These are phyloP conservation scores for Elaeis oleifera DNA, from an alignment of 202 grass and related monocot species.

Conservation along the genomic window DNA sequence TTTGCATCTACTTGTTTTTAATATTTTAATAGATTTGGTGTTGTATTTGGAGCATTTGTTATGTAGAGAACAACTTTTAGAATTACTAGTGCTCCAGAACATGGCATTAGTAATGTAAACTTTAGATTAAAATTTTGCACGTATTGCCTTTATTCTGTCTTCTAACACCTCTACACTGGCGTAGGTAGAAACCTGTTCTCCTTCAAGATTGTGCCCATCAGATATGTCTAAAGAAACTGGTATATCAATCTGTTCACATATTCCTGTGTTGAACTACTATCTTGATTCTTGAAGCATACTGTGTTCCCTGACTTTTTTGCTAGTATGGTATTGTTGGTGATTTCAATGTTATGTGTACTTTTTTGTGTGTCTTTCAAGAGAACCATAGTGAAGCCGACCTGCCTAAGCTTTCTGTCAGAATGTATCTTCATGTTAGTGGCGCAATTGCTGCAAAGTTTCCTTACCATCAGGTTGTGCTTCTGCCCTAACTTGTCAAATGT, in stretches of 20 bases:
- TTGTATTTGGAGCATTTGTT: too few relatives aligned
- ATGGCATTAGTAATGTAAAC: slow-evolving; percentile 4
- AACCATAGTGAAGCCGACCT: slow-evolving; percentile 26
- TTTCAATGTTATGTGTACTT: too few relatives aligned
- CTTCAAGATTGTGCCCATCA: slow-evolving; percentile 29
- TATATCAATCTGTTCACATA: slow-evolving; percentile 23
- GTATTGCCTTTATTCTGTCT: background rate
- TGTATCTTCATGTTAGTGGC: slow-evolving; percentile 67
- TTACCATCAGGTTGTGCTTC: slow-evolving; percentile 46
- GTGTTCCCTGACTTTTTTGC: too few relatives aligned
- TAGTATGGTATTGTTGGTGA: too few relatives aligned
- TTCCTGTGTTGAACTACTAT: slow-evolving; percentile 3
- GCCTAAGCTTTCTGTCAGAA: slow-evolving; percentile 36
- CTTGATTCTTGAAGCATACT: background rate
- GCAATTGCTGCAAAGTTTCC: slow-evolving; percentile 57
- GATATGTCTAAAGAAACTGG: slow-evolving; percentile 37
- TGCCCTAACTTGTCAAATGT: background rate
- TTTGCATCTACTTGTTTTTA: too few relatives aligned
- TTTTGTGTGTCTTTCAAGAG: slow-evolving; percentile 35
- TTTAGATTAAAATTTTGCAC: slow-evolving; percentile 9
- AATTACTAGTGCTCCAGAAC: too few relatives aligned
- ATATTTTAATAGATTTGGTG: too few relatives aligned
- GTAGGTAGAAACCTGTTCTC: slow-evolving; percentile 50
- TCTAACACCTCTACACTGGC: slow-evolving; percentile 10
- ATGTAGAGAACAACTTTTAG: too few relatives aligned